A percentile compares a stretch with the other conserved stretches of the same genome.
Conservation (phyloP, 2,329 filamentous ascomycete species). For the Sordariomycetes sp. region DNA sequence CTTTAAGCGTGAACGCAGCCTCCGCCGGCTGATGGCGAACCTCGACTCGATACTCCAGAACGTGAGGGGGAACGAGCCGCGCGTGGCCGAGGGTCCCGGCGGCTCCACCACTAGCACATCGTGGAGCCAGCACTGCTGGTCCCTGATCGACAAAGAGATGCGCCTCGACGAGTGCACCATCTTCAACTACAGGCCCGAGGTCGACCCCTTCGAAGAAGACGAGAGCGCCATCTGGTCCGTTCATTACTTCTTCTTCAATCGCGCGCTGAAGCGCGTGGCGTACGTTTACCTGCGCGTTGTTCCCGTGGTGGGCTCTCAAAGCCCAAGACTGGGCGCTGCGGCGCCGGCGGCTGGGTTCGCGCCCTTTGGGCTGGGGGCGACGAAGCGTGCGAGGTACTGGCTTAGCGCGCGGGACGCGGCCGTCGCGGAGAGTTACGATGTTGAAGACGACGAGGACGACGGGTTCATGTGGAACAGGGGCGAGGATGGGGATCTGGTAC, state of each 20-base stretch:
- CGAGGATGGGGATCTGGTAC: conserved; percentile 42
- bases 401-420: conserved; percentile 53
- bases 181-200: conserved; percentile 80
- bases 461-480: conserved; percentile 44
- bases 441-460: conserved; percentile 31
- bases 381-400: conserved; percentile 80
- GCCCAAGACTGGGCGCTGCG: conserved; percentile 25
- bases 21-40: conserved; percentile 72
- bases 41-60: conserved; percentile 82
- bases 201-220: conserved; percentile 83
- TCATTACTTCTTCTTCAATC: conserved; percentile 98
- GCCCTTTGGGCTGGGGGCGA: not conserved
- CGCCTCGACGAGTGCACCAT: conserved; percentile 74
- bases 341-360: conserved; percentile 1
- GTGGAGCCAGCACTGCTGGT: conserved; percentile 90
- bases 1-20: conserved; percentile 71
- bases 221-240: conserved; percentile 90
- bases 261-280: conserved; percentile 77
- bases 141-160: conserved; percentile 90
- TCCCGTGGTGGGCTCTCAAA: conserved; percentile 55
- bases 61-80: conserved; percentile 50
- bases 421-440: conserved; percentile 26
- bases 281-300: conserved; percentile 91
- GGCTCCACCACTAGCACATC: conserved; percentile 32
- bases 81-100: conserved; percentile 8